Percentiles rank a stretch among this genome's conserved stretches.
phyloP scores from a whole-genome alignment of 306 rosid species.

The Dalbergia oliveri region DNA sequence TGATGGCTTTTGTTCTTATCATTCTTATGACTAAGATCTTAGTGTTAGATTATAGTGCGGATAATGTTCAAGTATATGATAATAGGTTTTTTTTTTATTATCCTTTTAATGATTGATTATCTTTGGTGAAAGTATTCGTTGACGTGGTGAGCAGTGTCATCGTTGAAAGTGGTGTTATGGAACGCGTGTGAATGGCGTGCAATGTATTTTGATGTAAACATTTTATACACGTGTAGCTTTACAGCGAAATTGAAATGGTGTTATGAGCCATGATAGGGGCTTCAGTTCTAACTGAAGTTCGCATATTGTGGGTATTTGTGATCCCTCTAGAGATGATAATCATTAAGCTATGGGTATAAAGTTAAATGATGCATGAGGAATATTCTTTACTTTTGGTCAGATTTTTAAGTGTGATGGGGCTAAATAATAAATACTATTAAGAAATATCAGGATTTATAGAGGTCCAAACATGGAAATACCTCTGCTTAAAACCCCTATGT shows the following conservation, averaged over 20 bases:
- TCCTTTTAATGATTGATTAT: slow-evolving; percentile 6
- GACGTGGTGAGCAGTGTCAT: slow-evolving; percentile 1
- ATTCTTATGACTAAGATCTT: neutral
- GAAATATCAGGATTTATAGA: neutral
- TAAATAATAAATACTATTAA: neutral
- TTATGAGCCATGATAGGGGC: neutral
- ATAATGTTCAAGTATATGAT: slow-evolving; percentile 17
- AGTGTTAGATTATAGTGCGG: slow-evolving; percentile 12
- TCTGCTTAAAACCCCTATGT: neutral
- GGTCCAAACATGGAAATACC: neutral
- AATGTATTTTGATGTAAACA: neutral
- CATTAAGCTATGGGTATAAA: neutral
- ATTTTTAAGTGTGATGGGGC: too few relatives aligned
- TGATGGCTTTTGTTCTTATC: slow-evolving; percentile 34
- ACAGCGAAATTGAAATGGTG: neutral
- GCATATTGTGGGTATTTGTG: neutral
- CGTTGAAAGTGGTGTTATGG: neutral
- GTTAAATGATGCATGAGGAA: too few relatives aligned
- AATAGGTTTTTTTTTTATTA: neutral
- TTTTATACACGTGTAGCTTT: neutral
- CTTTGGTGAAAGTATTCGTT: neutral
- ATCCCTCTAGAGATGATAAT: neutral
- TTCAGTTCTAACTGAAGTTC: neutral
- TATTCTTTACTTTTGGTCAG: too few relatives aligned
- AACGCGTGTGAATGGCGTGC: slow-evolving; percentile 22